Percentiles rank a stretch among this genome's conserved stretches.
phyloP scores from a whole-genome alignment of 1,139 yeast species.

The Candida frijolesensis region DNA sequence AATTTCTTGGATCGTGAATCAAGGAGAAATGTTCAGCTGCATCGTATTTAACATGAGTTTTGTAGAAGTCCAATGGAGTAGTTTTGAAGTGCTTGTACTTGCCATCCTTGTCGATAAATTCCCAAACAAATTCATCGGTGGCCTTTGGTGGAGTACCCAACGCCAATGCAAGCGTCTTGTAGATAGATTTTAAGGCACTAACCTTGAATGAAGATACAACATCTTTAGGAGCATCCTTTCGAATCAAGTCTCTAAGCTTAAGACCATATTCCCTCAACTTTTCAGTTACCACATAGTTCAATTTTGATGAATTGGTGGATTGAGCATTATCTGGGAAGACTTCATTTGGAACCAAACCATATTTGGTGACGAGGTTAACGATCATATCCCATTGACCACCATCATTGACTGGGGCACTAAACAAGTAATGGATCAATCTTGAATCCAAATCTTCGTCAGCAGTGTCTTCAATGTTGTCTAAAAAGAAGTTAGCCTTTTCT shows the following conservation, averaged over 20 bases:
- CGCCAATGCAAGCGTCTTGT: slow-evolving; percentile 63
- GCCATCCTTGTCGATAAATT: slow-evolving; percentile 71
- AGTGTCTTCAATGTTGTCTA: slow-evolving; percentile 74
- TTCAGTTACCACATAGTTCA: slow-evolving; percentile 65
- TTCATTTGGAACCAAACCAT: slow-evolving; percentile 76
- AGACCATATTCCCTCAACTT: slow-evolving; percentile 78
- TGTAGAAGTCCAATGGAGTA: slow-evolving; percentile 66
- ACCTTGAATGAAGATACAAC: slow-evolving; percentile 35
- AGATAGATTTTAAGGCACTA: slow-evolving; percentile 60
- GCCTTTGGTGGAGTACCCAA: slow-evolving; percentile 82
- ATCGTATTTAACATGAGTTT: slow-evolving; percentile 54
- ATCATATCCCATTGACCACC: slow-evolving; percentile 92
- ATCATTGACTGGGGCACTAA: slow-evolving; percentile 67
- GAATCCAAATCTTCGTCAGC: slow-evolving; percentile 65
- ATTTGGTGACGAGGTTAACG: slow-evolving; percentile 69
- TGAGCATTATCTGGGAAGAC: slow-evolving; percentile 73
- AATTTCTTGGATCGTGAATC: slow-evolving; percentile 80
- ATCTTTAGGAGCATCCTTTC: slow-evolving; percentile 26
- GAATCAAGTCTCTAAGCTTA: slow-evolving; percentile 53
- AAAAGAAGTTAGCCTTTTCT: slow-evolving; percentile 63
- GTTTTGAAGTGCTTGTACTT: slow-evolving; percentile 53
- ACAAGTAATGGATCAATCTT: slow-evolving; percentile 63
- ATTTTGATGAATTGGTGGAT: slow-evolving; percentile 55
- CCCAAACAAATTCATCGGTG: slow-evolving; percentile 68
- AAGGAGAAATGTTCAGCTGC: slow-evolving; percentile 61